A percentile compares a stretch with the other conserved stretches of the same genome.
These are phyloP conservation scores for Sequoia sempervirens DNA, from an alignment of 75 land plant genomes.

Conservation along the genomic window DNA sequence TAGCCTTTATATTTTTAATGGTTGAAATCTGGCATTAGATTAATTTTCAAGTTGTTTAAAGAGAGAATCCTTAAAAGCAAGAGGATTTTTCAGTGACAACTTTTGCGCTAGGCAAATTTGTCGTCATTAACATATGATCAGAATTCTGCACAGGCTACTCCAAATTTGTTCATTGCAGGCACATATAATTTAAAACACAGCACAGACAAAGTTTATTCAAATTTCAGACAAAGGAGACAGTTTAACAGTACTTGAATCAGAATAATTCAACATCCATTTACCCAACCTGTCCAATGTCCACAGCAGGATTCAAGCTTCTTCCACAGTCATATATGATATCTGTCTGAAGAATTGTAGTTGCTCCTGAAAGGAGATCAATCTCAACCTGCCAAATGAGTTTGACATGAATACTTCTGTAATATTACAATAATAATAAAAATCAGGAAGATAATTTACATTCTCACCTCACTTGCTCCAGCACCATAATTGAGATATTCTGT, in stretches of 20 bases:
- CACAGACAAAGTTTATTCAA: neutral
- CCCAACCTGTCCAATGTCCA: slow-evolving; percentile 90
- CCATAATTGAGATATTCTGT: slow-evolving; percentile 71
- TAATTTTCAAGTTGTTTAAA: neutral
- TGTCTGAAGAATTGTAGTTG: slow-evolving; percentile 55
- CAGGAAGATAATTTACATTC: slow-evolving; percentile 1
- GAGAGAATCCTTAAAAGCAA: neutral
- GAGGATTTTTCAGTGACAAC: neutral
- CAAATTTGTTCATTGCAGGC: neutral
- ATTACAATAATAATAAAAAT: neutral
- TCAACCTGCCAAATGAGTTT: slow-evolving; percentile 60
- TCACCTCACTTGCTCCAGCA: slow-evolving; percentile 81
- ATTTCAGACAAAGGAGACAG: neutral
- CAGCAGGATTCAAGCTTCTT: slow-evolving; percentile 92
- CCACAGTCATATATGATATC: slow-evolving; percentile 86
- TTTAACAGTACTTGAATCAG: neutral
- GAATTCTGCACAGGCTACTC: neutral
- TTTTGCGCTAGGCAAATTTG: neutral
- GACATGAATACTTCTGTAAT: neutral
- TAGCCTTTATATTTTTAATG: neutral
- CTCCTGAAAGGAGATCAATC: slow-evolving; percentile 76
- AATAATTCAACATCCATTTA: neutral
- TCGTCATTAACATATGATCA: too few relatives aligned
- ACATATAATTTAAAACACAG: neutral
- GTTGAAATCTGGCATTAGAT: neutral